Base-by-base conservation (phyloP, 2,329 filamentous ascomycete genomes). In the Microsporum audouinii region DNA sequence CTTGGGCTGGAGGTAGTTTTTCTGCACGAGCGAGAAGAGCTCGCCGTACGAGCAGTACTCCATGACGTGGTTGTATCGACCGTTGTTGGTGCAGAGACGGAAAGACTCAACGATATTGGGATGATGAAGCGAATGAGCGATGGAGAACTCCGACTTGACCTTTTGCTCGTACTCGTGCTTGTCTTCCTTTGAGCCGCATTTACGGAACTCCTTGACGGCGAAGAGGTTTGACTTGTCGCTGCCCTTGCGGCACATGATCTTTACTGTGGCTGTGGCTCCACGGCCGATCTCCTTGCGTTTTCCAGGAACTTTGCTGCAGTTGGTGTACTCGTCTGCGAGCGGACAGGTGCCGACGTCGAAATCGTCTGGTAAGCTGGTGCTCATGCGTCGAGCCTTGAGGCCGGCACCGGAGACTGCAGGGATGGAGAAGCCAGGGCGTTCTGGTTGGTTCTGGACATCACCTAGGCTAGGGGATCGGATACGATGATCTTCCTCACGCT, bases 51-150 rank as follows among this genome's bases (percentile, higher is more conserved):
- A 81, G 76, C 91, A 95, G 72, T 88, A 95, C 71, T 96, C 89
- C 91, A 96, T 96, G 61, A 95, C 89, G 71, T 95, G 89, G 71
- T 90, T 91, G 88, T 88, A 95, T 43, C 87, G 84, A 36, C 83
- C 84, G 66, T 85, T 82, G 66, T 91, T 82, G 12, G 82, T 84
- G 76, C 89, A 94, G 4, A 95, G 79, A 34, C 86, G 84, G 60
- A 91, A 76, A 0, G 89, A 91, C 72, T 89, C 83, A 65, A 95
- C 88, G 67, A 95, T 88, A 72, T 95, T 95, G 58, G 90, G 89
- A 71, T 95, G 90, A 68, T 90, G 84, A 63, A 91, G 76, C 65
- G 88, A 89, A 77, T 91, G 91, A 63, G 88, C 88, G 65, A 95
- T 91, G 72, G 86, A 89, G 76, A 85, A 96, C 71, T 96, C 91